Base-by-base conservation (phyloP, 2,329 filamentous ascomycete species). In the Apiospora arundinis region DNA sequence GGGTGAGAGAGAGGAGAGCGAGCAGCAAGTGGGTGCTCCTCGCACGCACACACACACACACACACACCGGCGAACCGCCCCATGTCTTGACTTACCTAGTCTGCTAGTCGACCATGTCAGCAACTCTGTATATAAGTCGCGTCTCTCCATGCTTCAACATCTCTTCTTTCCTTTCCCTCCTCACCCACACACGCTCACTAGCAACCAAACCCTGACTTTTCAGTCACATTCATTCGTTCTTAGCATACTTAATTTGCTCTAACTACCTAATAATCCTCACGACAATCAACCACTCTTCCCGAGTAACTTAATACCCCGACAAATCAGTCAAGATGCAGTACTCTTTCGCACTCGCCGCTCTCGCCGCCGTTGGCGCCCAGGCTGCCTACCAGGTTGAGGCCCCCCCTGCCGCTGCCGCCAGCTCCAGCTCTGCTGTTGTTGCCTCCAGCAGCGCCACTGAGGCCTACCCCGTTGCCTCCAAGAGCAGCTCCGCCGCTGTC, bases 301-400 rank as follows among this genome's bases (percentile, higher is more conserved):
- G 79, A 81, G 77, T 79, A 73, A 73, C 75, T 78, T 78, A 80
- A 83, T 83, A 83, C 80, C 80, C 80, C 80, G 75, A 82, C 80
- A 82, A 84, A 84, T 82, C 83, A 84, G 84, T 85, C 88, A 91
- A 90, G 81, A 91, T 91, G 89, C 89, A 91, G 88, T 90, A 87
- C 88, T 82, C 88, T 80, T 86, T 86, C 78, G 82, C 84, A 80
- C 78, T 88, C 76, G 79, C 87, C 79, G 87, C 87, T 78, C 84
- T 86, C 81, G 85, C 81, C 80, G 83, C 84, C 78, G 86, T 85
- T 81, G 56, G 28, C 52, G 84, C 75, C 76, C 77, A 80, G 74
- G 81, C 81, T 74, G 70, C 72, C 73, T 75, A 71, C 71, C 73
- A 74, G 69, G 71, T 45, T 21, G 56, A 28, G 48, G 46, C 46